Base-by-base conservation (phyloP, 345 rosid genomes). In the Capsella bursapastoris region DNA sequence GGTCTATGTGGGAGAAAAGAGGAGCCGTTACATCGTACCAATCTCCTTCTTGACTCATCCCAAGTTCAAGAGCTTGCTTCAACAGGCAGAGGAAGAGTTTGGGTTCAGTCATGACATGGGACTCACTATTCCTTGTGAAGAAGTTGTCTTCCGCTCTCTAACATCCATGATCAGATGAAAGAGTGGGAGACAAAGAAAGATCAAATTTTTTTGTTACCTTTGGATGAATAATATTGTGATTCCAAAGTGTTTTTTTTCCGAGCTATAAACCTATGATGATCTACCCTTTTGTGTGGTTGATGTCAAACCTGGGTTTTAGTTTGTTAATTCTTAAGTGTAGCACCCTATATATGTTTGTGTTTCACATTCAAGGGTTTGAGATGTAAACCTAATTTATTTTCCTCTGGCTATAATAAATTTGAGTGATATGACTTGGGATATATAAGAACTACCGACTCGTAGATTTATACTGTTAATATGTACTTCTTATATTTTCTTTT, bases 61-160 rank as follows among this genome's bases (percentile, higher is more conserved):
- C 7, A 84, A 89, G 72, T 95, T 95, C 70, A 96, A 88, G 78
- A 80, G 78, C 80, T 71, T 95, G 59, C 97, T 95, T 75, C 83
- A 82, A 70, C 87, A 68, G 47, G 97, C 99, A 3, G 99, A 95
- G 69, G 99, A 95, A 52, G 99, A 95, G 83, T 95, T 92, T 9
- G 99, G 99, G 2, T 95, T 92, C 31, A 86, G 86, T 68, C 96
- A 95, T 61, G 89, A 89, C 16, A 90, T 90, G 97, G 98, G 99
- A 11, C 84, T 95, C 64, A 95, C 97, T 5, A 90, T 95, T 70
- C 99, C 99, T 64, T 92, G 98, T 72, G 92, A 92, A 83, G 99
- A 95, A 82, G 90, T 82, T 32, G 94, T 86, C 71, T 95, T 95
- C 75, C 92, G 84, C 43, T 83, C 96, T 70, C 82, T 95, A 67